Conservation (phyloP, 1,284 basidiomycete species). For the Volvariella volvacea region DNA sequence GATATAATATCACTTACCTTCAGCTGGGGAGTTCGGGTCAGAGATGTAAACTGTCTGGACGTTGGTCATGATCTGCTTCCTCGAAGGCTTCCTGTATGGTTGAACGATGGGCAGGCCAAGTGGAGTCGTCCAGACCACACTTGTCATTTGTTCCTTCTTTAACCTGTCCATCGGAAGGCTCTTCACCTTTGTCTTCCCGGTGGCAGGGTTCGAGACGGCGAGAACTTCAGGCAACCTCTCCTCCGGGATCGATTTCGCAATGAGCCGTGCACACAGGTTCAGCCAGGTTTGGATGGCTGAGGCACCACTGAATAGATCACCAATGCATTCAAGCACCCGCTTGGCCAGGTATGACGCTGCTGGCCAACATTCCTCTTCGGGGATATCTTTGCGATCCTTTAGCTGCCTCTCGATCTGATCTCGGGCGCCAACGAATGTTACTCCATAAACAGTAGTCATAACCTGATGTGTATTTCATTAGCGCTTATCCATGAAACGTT, state of each 20-base stretch:
- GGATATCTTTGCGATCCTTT: conserved; percentile 70
- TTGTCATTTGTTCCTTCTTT: conserved; percentile 90
- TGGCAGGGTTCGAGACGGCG: conserved; percentile 14
- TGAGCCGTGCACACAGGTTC: conserved; percentile 74
- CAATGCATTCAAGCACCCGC: conserved; percentile 79
- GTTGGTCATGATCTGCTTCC: conserved; percentile 81
- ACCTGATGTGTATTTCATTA: conserved; percentile 41
- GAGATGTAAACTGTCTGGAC: conserved; percentile 92
- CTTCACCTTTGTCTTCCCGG: conserved; percentile 12
- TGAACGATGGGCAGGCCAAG: conserved; percentile 94
- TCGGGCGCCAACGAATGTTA: conserved; percentile 92
- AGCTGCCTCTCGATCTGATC: conserved; percentile 94
- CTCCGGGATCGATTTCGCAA: conserved; percentile 82
- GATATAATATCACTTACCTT: too few species aligned
- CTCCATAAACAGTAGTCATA: conserved; percentile 99
- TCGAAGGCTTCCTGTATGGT: conserved; percentile 84
- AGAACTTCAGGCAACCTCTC: conserved; percentile 60
- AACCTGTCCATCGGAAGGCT: conserved; percentile 25
- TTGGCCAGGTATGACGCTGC: conserved; percentile 83
- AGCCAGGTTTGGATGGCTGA: conserved; percentile 93
- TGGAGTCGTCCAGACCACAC: conserved; percentile 95
- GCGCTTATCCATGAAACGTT: background rate
- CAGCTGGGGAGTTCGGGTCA: conserved; percentile 76
- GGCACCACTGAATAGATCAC: conserved; percentile 89
- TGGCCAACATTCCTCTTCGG: conserved; percentile 66